A percentile compares a stretch with the other conserved stretches of the same genome.
phyloP scores from a whole-genome alignment of 192 early-diverging fungal species.

The Coemansia sp. region DNA sequence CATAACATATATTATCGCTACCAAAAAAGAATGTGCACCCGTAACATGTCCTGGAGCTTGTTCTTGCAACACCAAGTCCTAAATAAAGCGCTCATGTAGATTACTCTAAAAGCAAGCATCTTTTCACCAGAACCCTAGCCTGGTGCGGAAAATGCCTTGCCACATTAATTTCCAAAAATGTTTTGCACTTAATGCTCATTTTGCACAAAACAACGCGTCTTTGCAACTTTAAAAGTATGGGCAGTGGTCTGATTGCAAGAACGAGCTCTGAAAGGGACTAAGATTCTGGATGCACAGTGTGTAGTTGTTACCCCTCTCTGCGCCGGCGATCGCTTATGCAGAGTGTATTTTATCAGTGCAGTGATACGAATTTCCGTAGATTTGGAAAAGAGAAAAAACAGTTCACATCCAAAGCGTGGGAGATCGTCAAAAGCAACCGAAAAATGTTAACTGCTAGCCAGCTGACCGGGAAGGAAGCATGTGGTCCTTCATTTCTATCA shows the following conservation, averaged over 20 bases:
- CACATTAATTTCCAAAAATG: not conserved
- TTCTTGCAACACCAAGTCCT: conserved; percentile 32
- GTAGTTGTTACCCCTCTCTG: not conserved
- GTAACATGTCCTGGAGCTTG: conserved; percentile 37
- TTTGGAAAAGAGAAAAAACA: not conserved
- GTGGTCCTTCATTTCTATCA: too few relatives aligned
- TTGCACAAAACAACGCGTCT: not conserved
- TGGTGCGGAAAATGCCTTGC: not conserved
- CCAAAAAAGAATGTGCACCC: conserved; percentile 28
- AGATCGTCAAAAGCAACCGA: too few relatives aligned
- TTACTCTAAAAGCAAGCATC: not conserved
- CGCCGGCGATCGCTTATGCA: not conserved
- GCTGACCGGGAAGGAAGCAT: too few relatives aligned
- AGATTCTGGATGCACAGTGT: too few relatives aligned
- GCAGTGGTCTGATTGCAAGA: not conserved
- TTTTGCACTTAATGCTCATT: not conserved
- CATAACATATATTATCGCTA: not conserved
- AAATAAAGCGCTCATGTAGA: conserved; percentile 21
- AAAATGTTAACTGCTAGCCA: too few relatives aligned
- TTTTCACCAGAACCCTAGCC: not conserved
- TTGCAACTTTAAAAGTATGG: not conserved
- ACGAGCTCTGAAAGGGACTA: not conserved
- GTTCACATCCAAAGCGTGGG: not conserved
- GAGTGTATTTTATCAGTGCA: not conserved
- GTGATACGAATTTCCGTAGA: not conserved